Evolutionary conservation across 2,329 filamentous ascomycete species (phyloP).

Genomic region (Myriangium duriaei): DNA sequence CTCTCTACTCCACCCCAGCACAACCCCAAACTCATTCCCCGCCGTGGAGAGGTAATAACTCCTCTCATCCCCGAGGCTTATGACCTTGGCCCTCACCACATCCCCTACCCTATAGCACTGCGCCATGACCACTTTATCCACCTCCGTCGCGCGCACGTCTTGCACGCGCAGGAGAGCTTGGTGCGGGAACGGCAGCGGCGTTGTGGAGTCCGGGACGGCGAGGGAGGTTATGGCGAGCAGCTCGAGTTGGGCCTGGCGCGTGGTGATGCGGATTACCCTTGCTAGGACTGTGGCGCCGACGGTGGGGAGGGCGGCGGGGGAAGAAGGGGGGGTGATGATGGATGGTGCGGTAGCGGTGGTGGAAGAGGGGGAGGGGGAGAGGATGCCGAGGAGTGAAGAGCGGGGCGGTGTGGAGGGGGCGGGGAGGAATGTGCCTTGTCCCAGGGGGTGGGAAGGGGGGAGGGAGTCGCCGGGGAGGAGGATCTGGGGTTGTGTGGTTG

Average conservation of each 20-base stretch:
- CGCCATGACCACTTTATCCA: conserved; percentile 83
- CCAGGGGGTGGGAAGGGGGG: conserved; percentile 57
- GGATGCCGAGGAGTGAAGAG: conserved; percentile 67
- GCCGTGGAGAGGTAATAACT: conserved; percentile 94
- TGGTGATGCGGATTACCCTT: conserved; percentile 72
- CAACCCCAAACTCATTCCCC: conserved; percentile 80
- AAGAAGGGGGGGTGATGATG: conserved; percentile 23
- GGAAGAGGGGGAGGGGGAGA: conserved; percentile 34
- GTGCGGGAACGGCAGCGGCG: conserved; percentile 17
- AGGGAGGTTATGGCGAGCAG: conserved; percentile 57
- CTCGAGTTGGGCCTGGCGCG: conserved; percentile 70
- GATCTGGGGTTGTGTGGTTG: conserved; percentile 1
- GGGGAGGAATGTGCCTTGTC: conserved; percentile 74
- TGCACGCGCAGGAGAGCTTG: conserved; percentile 39
- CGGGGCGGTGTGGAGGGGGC: conserved; percentile 53
- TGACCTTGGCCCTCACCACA: conserved; percentile 74
- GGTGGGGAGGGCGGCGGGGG: conserved; percentile 62
- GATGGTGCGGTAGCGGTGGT: too few relatives aligned
- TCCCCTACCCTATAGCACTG: conserved; percentile 90
- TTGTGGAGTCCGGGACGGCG: conserved; percentile 26
- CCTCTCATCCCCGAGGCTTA: conserved; percentile 76
- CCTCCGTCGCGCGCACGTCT: conserved; percentile 89
- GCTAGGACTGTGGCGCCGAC: conserved; percentile 73
- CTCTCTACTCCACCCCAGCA: conserved; percentile 79
- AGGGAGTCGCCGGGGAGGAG: conserved; percentile 68